Conservation (phyloP, 2,329 filamentous ascomycete species). For the Xylaria arbuscula region DNA sequence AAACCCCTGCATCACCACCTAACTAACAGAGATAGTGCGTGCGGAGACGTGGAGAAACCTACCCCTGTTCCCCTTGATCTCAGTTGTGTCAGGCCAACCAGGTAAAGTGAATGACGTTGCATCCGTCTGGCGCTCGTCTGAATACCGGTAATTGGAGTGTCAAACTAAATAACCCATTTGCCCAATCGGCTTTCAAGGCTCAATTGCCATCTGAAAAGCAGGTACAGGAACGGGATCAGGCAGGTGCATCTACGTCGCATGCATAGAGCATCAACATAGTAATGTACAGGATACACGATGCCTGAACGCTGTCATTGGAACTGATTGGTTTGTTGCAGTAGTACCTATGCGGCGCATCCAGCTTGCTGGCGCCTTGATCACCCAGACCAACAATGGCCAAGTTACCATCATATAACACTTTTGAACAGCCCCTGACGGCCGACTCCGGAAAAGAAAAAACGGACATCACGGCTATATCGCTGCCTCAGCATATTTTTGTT, state of each 20-base stretch:
- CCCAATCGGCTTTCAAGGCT: neutral
- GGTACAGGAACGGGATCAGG: neutral
- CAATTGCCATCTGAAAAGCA: constrained; percentile 1
- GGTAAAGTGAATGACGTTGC: constrained; percentile 23
- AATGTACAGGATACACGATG: neutral
- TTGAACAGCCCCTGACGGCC: constrained; percentile 8
- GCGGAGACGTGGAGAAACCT: constrained; percentile 8
- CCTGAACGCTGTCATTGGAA: constrained; percentile 4
- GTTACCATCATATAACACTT: constrained; percentile 22
- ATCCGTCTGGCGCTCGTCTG: constrained; percentile 6
- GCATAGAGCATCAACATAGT: constrained; percentile 8
- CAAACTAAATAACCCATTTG: constrained; percentile 1
- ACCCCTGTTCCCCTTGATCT: neutral
- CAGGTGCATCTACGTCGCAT: constrained; percentile 21
- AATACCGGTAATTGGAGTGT: neutral
- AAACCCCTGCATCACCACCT: constrained; percentile 4
- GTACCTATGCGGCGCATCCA: constrained; percentile 8
- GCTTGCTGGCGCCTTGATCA: constrained; percentile 11
- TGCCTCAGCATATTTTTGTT: constrained; percentile 16
- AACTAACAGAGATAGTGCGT: neutral
- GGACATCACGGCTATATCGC: neutral
- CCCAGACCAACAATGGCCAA: constrained; percentile 20
- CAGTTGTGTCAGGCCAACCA: constrained; percentile 13
- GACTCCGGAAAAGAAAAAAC: constrained; percentile 3
- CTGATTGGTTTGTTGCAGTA: neutral